These are phyloP conservation scores for Lophium mytilinum DNA, from an alignment of 495 filamentous ascomycete genomes.

Conservation along the genomic window DNA sequence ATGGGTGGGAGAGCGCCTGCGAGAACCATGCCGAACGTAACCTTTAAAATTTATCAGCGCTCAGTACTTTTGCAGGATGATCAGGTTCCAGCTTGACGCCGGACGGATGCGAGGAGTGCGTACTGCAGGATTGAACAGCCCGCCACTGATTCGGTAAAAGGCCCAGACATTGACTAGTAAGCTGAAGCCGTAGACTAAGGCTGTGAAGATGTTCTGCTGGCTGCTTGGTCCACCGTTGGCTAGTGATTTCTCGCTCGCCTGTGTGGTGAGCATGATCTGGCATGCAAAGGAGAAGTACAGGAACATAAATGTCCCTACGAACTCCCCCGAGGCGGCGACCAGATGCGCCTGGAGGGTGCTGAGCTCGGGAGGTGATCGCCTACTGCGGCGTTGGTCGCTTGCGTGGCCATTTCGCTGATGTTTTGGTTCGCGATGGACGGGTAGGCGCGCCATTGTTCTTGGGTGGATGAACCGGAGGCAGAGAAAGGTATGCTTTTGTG, in stretches of 20 bases:
- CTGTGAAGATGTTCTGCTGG: slow-evolving; percentile 48
- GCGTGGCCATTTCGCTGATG: not conserved
- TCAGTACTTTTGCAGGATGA: not conserved
- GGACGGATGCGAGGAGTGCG: not conserved
- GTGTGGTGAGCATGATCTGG: slow-evolving; percentile 8
- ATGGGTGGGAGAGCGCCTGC: slow-evolving; percentile 45
- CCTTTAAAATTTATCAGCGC: slow-evolving; percentile 25
- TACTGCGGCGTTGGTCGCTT: not conserved
- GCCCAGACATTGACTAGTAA: slow-evolving; percentile 74
- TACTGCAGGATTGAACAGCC: slow-evolving; percentile 70
- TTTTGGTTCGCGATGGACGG: not conserved
- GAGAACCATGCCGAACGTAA: slow-evolving; percentile 51
- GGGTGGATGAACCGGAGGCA: too few species aligned
- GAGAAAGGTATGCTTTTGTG: too few species aligned
- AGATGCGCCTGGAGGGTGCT: slow-evolving; percentile 3
- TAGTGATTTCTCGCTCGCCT: not conserved
- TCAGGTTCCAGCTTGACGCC: not conserved
- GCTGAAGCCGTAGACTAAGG: slow-evolving; percentile 61
- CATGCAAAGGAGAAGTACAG: slow-evolving; percentile 21
- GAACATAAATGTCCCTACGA: slow-evolving; percentile 28
- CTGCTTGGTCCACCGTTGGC: slow-evolving; percentile 29
- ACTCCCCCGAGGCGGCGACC: slow-evolving; percentile 21
- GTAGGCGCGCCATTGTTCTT: not conserved
- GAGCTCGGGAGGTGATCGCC: not conserved
- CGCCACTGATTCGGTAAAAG: slow-evolving; percentile 72